Evolutionary conservation across 1,139 yeast genomes (phyloP), one percentile per base, ranked within the genome.

Genomic region (Hyphopichia wangnamkhiaoensis): DNA sequence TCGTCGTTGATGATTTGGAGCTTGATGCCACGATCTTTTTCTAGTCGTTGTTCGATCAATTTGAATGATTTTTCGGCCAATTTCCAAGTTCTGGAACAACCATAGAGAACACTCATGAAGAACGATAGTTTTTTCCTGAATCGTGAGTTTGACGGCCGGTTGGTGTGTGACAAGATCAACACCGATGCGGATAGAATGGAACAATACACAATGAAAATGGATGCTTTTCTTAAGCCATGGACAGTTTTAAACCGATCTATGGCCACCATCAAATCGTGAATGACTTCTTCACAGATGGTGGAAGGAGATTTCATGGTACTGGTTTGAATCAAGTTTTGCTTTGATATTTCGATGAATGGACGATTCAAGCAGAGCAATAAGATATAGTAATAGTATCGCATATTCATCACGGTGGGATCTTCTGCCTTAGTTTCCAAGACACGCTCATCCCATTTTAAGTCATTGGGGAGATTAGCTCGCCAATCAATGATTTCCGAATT

Each of bases 301-400:
- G 65, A 54, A 0, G 69, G 67, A 17, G 65, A 58, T 37, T 42
- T 37, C 39, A 44, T 41, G 15, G 46, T 40, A 13, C 49, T 39
- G 7, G 34, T 30, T 1, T 38, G 24, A 4, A 37, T 34, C 2
- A 13, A 13, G 13, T 32, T 33, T 28, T 37, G 39, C 10, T 41
- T 39, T 26, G 50, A 49, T 12, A 54, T 44, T 26, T 71, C 73
- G 33, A 80, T 70, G 48, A 80, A 80, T 1, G 85, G 85, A 33
- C 83, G 65, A 52, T 80, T 80, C 37, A 80, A 67, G 43, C 84
- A 79, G 17, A 80, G 60, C 7, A 76, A 56, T 4, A 79, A 68
- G 31, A 80, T 75, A 50, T 80, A 80, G 52, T 80, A 81, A 50
- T 78, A 79, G 52, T 78, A 80, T 49, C 83, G 62, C 30, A 79